A percentile compares a stretch with the other conserved stretches of the same genome.
Evolutionary conservation across 805 yeast genomes (phyloP).

Genomic region (Cyberlindnera japonica): DNA sequence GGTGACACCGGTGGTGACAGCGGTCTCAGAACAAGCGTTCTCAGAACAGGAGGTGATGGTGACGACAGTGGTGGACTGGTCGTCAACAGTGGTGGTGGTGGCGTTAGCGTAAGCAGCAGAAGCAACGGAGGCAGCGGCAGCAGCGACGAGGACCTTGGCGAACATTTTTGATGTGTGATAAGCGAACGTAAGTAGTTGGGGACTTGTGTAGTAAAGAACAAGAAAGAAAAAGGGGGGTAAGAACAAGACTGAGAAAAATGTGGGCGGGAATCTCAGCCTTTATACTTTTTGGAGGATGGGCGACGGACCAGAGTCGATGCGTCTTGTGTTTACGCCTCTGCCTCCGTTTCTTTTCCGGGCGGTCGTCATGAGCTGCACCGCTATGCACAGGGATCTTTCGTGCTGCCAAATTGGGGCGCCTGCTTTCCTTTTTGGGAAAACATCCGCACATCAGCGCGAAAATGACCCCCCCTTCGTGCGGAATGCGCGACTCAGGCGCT

Average conservation of each 20-base stretch:
- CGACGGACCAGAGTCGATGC: not conserved
- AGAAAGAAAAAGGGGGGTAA: constrained; percentile 1
- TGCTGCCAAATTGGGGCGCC: constrained; percentile 6
- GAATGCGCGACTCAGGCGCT: not conserved
- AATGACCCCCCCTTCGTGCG: constrained; percentile 1
- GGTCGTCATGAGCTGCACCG: not conserved
- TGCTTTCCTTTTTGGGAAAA: not conserved
- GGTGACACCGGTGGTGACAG: constrained; percentile 28
- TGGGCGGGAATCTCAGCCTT: constrained; percentile 10
- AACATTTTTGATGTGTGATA: constrained; percentile 29
- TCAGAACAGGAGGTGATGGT: constrained; percentile 31
- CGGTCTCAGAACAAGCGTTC: constrained; percentile 21
- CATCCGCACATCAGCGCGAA: constrained; percentile 4
- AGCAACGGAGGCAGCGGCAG: constrained; percentile 29
- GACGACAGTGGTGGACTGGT: constrained; percentile 29
- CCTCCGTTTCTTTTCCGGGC: not conserved
- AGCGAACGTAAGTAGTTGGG: constrained; percentile 30
- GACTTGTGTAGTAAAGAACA: not conserved
- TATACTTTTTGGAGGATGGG: constrained; percentile 13
- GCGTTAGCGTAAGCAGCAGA: constrained; percentile 27
- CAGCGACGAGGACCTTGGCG: constrained; percentile 29
- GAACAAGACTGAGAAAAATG: constrained; percentile 2
- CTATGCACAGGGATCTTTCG: constrained; percentile 1
- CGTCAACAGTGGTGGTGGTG: constrained; percentile 24
- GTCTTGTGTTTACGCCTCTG: constrained; percentile 1